Conservation (phyloP, 2,329 filamentous ascomycete genomes). For the Aurifilum marmelostoma region DNA sequence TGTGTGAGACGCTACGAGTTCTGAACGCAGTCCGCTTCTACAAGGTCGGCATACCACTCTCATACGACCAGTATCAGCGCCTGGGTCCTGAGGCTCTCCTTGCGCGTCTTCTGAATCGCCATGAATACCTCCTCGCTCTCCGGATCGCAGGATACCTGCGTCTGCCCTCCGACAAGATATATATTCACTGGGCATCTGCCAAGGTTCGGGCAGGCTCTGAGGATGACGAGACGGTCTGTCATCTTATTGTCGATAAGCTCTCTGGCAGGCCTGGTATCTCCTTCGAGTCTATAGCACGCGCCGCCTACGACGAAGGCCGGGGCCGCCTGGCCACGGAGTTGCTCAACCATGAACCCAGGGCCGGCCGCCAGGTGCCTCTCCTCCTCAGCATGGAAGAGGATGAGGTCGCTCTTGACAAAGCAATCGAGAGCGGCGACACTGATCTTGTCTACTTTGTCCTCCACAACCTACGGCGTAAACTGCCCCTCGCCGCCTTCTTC, state of each 20-base stretch:
- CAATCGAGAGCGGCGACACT: conserved; percentile 92
- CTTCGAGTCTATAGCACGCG: conserved; percentile 89
- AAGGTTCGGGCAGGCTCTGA: conserved; percentile 86
- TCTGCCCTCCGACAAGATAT: conserved; percentile 85
- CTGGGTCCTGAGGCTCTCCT: conserved; percentile 90
- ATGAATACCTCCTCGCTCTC: conserved; percentile 88
- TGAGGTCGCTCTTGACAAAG: conserved; percentile 92
- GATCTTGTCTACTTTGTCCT: conserved; percentile 92
- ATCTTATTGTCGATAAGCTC: conserved; percentile 82
- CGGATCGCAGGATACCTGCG: conserved; percentile 86
- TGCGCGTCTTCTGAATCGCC: conserved; percentile 80
- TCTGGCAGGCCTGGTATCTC: conserved; percentile 90
- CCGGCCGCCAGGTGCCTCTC: conserved; percentile 93
- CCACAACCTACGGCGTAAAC: conserved; percentile 83
- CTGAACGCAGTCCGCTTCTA: conserved; percentile 92
- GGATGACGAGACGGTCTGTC: conserved; percentile 86
- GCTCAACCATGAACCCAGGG: conserved; percentile 89
- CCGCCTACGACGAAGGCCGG: conserved; percentile 92
- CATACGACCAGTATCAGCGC: conserved; percentile 91
- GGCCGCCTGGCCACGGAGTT: conserved; percentile 86
- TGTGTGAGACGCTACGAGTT: conserved; percentile 91
- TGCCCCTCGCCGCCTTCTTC: conserved; percentile 91
- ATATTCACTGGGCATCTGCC: conserved; percentile 94
- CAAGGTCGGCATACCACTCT: conserved; percentile 85
- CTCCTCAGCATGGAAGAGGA: conserved; percentile 95